Evolutionary conservation across 2,329 filamentous ascomycete genomes (phyloP), one percentile per base, ranked within the genome.

Genomic region (Pseudopithomyces maydicus): DNA sequence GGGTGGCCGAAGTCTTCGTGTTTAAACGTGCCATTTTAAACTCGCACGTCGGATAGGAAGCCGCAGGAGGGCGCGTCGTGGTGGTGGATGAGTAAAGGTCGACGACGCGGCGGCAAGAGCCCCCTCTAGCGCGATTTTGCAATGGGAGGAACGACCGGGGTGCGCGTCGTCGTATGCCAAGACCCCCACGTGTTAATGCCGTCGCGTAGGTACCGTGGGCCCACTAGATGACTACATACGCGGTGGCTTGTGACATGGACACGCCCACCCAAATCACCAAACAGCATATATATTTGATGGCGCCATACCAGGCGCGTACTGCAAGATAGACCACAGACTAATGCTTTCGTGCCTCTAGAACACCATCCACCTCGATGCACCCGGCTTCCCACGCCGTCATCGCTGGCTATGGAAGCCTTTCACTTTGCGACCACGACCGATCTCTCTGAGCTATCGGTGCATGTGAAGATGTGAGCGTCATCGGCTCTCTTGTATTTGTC

Each of bases 351-450:
- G 15, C 6, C 38, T 15, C 38, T 17, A 19, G 17, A 15, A 17
- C 26, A 29, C 8, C 8, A 29, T 4, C 38, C 38, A 41, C 38
- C 38, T 17, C 10, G 38, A 41, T 41, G 38, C 38, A 23, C 12
- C 32, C 14, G 17, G 6, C 41, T 15, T n/a, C 43, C 10, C 10
- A 14, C 39, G n/a, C 15, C 49, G 61, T 38, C 62, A 56, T 57
- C 59, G 58, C 62, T 57, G 64, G 62, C 61, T 42, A 97, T 97
- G 92, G 95, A 99, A 79, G 90, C 93, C 51, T 97, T 97, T 78
- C 96, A 93, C 29, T 98, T 98, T 80, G 93, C 92, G 65, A 91
- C 88, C 71, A 97, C 95, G 57, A 90, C 92, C 64, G 88, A 91
- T 76, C 83, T 98, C 67, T 84, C 92, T 67, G 63, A 70, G 54